Conservation (phyloP, 257 asterid species). For the Primulina eburnea region DNA sequence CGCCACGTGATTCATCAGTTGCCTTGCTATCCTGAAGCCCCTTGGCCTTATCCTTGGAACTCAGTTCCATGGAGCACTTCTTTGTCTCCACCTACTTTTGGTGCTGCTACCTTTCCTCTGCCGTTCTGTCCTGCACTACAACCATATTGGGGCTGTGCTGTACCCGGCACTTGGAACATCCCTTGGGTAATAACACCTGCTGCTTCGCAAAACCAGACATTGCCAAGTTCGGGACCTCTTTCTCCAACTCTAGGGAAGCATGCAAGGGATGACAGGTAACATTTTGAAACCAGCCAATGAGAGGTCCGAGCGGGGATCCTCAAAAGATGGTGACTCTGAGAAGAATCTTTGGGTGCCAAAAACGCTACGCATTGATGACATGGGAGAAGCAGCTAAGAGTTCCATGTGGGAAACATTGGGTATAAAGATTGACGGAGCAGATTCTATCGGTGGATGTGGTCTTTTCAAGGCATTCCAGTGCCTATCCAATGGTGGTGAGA, state of each 20-base stretch:
- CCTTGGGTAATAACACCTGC: conserved; percentile 35
- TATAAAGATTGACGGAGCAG: conserved; percentile 42
- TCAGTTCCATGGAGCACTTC: neutral
- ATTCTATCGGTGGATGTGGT: conserved; percentile 44
- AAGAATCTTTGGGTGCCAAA: conserved; percentile 73
- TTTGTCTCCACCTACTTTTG: neutral
- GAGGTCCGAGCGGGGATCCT: conserved; percentile 19
- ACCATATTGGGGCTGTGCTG: conserved; percentile 14
- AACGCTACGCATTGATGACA: conserved; percentile 65
- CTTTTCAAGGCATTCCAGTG: conserved; percentile 52
- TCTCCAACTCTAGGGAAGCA: conserved; percentile 55
- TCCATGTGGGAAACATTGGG: conserved; percentile 79
- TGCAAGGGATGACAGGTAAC: conserved; percentile 43
- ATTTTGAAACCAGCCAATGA: conserved; percentile 14
- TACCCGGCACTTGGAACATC: conserved; percentile 38
- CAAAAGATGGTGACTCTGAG: conserved; percentile 35
- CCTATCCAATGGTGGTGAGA: conserved; percentile 40
- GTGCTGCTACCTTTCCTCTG: neutral
- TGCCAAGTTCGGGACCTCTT: conserved; percentile 32
- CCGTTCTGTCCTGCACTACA: neutral
- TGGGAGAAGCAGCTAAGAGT: conserved; percentile 72
- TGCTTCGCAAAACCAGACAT: conserved; percentile 22
- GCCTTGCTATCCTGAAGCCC: neutral
- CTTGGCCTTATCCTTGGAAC: neutral
- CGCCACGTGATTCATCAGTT: neutral